Base-by-base conservation (phyloP, 305 asterid genomes). In the Caryopteris hybrid region DNA sequence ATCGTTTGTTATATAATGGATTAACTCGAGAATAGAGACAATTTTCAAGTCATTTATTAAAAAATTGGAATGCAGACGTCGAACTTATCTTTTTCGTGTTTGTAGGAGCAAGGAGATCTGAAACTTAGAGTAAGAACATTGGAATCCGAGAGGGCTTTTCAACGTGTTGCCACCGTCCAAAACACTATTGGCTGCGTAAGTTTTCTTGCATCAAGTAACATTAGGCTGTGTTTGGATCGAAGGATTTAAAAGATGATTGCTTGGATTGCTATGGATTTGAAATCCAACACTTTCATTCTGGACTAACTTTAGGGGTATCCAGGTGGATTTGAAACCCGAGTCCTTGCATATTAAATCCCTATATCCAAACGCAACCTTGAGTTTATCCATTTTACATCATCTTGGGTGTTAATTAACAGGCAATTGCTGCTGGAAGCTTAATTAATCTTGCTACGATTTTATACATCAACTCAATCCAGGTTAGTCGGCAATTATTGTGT, bases 361-460 rank as follows among this genome's bases (percentile, higher is more conserved):
- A 9, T 36, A 36, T 36, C 41, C 41, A 36, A 36, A 7, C 41
- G 41, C 41, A 7, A 36, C 41, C 12, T 36, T 36, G 20, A 14
- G 1, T 43, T 43, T 43, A 10, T 12, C 25, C 29, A n/a, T 22
- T 6, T 20, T 47, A 7, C 56, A 10, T 14, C 5, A 0, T 21
- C 20, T 45, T 41, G n/a, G 53, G 64, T 53, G 47, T 68, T 59
- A 41, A 69, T 75, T 43, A 56, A 80, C 90, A 92, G 97, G 96
- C 90, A 9, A 85, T 91, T 73, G 99, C 96, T 69, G 96, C 96
- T 76, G 99, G 99, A 81, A 94, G 99, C 83, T 89, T 94, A 76
- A 66, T 91, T 46, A 94, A 94, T 84, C 95, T 94, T 67, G 97
- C 97, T 17, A 94, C 99, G 5, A 73, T 94, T 39, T 71, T 94